These are phyloP conservation scores for Pachysandra terminalis DNA, from an alignment of 164 flowering plant species.

Conservation along the genomic window DNA sequence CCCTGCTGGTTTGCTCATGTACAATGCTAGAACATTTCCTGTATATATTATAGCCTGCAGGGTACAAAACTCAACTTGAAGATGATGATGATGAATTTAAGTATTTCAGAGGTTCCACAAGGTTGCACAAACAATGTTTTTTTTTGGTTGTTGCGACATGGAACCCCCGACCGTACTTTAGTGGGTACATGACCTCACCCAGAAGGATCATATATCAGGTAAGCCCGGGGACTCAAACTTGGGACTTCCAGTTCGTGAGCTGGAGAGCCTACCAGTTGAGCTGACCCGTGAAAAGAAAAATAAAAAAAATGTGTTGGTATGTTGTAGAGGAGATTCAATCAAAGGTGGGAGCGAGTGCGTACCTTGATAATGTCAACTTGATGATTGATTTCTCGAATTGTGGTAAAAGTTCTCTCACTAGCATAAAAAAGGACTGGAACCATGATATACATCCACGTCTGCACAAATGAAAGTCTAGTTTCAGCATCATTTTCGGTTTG, in stretches of 20 bases:
- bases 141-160: too few relatives aligned
- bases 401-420: constrained; percentile 48
- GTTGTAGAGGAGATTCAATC: neutral
- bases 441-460: constrained; percentile 95
- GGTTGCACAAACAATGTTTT: neutral
- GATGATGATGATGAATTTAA: neutral
- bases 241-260: too few relatives aligned
- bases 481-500: neutral
- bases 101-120: neutral
- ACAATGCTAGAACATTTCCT: constrained; percentile 83
- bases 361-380: constrained; percentile 67
- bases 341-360: neutral
- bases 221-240: too few relatives aligned
- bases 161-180: too few relatives aligned
- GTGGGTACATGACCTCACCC: too few relatives aligned
- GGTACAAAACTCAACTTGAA: constrained; percentile 1
- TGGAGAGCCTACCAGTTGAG: too few relatives aligned
- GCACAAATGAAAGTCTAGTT: constrained; percentile 18
- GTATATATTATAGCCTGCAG: constrained; percentile 69
- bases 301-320: neutral
- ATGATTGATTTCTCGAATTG: constrained; percentile 34
- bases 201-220: too few relatives aligned
- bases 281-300: too few relatives aligned
- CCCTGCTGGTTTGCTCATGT: constrained; percentile 81
- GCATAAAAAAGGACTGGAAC: constrained; percentile 60